phyloP scores from a whole-genome alignment of 345 rosid species.

The Salix viminalis region DNA sequence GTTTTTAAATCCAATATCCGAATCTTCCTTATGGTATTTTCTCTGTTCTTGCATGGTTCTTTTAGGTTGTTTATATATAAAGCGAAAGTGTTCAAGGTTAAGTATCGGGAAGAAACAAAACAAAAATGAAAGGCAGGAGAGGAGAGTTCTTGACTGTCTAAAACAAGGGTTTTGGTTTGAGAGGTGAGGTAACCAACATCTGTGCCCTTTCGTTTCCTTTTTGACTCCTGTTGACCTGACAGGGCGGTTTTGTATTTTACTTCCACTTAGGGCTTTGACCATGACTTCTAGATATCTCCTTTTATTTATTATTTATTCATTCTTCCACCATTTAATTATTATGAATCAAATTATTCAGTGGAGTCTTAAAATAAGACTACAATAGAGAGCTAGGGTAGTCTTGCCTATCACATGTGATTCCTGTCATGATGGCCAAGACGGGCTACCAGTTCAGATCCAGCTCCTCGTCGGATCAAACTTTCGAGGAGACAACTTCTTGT shows the following conservation, averaged over 20 bases:
- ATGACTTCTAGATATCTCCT: background rate
- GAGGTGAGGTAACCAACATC: background rate
- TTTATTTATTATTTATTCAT: background rate
- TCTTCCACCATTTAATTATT: background rate
- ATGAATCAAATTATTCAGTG: background rate
- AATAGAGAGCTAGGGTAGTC: background rate
- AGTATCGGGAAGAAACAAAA: background rate
- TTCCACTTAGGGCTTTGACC: background rate
- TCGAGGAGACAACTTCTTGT: background rate
- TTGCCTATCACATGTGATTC: background rate
- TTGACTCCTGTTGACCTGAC: conserved; percentile 3
- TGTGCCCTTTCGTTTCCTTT: background rate
- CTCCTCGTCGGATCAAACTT: background rate
- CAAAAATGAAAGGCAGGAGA: background rate
- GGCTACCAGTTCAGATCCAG: background rate
- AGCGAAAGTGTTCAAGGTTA: background rate
- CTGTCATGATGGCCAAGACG: background rate
- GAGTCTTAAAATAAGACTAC: background rate
- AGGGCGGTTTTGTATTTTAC: background rate
- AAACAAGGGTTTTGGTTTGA: background rate
- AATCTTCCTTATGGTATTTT: background rate
- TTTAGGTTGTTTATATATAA: background rate
- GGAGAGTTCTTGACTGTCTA: background rate
- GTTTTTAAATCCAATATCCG: background rate
- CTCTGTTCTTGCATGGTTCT: background rate